A percentile compares a stretch with the other conserved stretches of the same genome.
phyloP scores from a whole-genome alignment of 2,329 filamentous ascomycete genomes.

The Didymella segeticola region DNA sequence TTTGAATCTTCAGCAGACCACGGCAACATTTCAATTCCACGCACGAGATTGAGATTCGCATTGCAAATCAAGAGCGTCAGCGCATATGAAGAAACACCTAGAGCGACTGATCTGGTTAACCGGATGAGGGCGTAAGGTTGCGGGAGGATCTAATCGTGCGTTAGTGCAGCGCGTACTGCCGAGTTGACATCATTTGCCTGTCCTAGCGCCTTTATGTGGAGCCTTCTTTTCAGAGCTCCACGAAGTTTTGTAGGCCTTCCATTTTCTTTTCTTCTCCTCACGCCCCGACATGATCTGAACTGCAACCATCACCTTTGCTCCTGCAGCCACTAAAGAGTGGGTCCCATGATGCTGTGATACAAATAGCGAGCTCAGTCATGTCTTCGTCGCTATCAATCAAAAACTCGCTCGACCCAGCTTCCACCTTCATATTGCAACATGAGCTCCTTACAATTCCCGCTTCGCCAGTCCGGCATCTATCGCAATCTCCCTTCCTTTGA shows the following conservation, averaged over 20 bases:
- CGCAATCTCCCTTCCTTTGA: conserved; percentile 23
- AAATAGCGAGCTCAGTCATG: not conserved
- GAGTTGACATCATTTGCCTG: not conserved
- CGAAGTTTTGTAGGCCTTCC: not conserved
- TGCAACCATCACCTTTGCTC: not conserved
- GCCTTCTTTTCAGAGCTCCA: no score
- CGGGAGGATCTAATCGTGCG: not conserved
- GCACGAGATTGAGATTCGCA: no score
- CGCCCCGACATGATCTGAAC: not conserved
- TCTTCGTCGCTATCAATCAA: not conserved
- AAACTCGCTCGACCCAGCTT: not conserved
- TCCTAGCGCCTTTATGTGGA: not conserved
- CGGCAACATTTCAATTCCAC: no score
- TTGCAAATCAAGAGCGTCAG: no score
- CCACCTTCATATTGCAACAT: not conserved
- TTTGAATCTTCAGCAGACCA: no score
- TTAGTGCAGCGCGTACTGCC: not conserved
- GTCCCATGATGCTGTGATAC: not conserved
- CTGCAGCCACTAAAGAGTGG: not conserved
- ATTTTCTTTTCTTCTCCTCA: conserved; percentile 3
- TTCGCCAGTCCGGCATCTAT: conserved; percentile 22
- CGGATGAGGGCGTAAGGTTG: no score
- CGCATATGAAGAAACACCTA: no score
- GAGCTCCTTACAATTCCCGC: conserved; percentile 13
- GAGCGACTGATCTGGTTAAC: no score